Evolutionary conservation across 2,329 filamentous ascomycete genomes (phyloP).

Genomic region (Phyllosticta citriasiana): DNA sequence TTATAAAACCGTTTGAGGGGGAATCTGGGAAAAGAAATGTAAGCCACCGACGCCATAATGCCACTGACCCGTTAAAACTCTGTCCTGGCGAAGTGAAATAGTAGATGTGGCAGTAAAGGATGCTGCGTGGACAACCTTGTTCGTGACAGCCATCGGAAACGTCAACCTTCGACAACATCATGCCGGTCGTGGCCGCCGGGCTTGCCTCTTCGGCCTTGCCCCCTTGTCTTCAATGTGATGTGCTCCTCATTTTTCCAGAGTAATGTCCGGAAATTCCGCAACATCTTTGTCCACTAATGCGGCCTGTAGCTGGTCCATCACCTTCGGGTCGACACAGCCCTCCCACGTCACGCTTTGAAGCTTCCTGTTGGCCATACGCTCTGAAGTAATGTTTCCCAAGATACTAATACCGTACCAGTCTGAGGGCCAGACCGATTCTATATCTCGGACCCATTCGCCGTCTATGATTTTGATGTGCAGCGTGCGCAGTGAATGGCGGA

Average conservation of each 20-base stretch:
- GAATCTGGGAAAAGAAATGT: no score
- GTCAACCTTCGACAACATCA: no score
- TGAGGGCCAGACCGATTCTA: background rate
- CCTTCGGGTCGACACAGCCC: background rate
- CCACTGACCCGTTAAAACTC: no score
- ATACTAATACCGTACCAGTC: slow-evolving; percentile 4
- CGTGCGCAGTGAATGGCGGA: background rate
- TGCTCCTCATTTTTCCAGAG: background rate
- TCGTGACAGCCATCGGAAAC: no score
- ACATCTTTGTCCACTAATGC: background rate
- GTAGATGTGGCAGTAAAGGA: no score
- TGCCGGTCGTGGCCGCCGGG: no score
- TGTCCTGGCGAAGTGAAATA: no score
- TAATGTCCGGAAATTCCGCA: background rate
- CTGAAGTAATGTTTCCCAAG: background rate
- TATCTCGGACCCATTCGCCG: background rate
- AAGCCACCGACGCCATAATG: no score
- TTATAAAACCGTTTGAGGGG: no score
- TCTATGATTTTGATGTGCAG: slow-evolving; percentile 3
- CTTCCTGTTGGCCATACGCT: background rate
- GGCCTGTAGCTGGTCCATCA: background rate
- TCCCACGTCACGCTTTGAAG: background rate
- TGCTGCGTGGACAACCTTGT: no score
- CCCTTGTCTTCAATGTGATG: background rate
- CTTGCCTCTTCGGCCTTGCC: no score